Base-by-base conservation (phyloP, 441 rosid species). In the Gossypium davidsonii region DNA sequence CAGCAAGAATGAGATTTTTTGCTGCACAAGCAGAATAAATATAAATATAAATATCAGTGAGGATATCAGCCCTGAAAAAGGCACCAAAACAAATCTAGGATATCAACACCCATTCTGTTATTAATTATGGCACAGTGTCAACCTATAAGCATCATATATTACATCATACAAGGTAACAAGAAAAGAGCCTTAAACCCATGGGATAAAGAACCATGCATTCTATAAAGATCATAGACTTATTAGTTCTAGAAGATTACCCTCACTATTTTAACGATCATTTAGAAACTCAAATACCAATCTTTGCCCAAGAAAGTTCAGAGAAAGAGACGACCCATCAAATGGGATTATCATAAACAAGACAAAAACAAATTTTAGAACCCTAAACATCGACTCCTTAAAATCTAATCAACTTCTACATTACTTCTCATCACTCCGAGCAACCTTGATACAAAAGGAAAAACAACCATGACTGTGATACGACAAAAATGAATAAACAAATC, bases 1-100 rank as follows among this genome's bases (percentile, higher is more conserved):
- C 99, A 73, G 99, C 99, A 52, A 95, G 95, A 66, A 92, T 77
- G 69, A 95, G 87, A 76, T 95, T 95, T 85, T 92, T 95, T 3
- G 99, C 99, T 94, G 87, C 83, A 75, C 23, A 79, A 62, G 9
- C 39, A 56, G 15, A 52, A 68, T 3, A 52, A 31, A 68, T 49
- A 52, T 3, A 68, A 28, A 26, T 10, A 68, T 31, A 68, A 28
- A 26, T 10, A 68, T 31, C n/a, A 49, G 44, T 7, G 12, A 14
- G 70, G 48, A 65, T 14, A 49, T 25, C 71, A 67, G 21, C 17
- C 10, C 44, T 49, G 23, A 67, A 49, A 17, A 67, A 67, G 44
- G 9, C n/a, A 67, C 20, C 53, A 25, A 67, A 48, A 48, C 21
- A 25, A 25, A 48, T 48, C 42, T 25, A 67, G 18, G 9, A 25